A percentile compares a stretch with the other conserved stretches of the same genome.
Evolutionary conservation across 352 stramenopile species (phyloP).

Genomic region (Globisporangium recalcitrans): DNA sequence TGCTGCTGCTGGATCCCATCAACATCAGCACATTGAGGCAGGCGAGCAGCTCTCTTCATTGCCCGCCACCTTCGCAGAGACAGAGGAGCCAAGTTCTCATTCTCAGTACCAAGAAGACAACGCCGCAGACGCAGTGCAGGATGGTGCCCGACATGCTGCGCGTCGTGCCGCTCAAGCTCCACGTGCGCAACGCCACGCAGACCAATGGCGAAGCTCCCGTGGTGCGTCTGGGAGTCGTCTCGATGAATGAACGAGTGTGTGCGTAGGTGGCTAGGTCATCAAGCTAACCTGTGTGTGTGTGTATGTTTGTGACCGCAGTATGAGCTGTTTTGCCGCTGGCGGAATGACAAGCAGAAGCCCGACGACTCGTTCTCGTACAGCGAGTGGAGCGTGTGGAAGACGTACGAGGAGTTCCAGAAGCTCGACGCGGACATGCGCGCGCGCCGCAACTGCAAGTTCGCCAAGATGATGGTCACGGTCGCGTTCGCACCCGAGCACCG

Average conservation of each 20-base stretch:
- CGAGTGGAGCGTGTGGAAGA: conserved; percentile 79
- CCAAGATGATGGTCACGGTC: conserved; percentile 84
- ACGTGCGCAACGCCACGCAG: conserved; percentile 56
- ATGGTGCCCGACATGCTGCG: conserved; percentile 22
- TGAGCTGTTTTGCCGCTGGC: conserved; percentile 49
- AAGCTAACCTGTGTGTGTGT: not conserved
- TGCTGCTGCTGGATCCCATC: conserved; percentile 8
- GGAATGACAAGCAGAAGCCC: conserved; percentile 32
- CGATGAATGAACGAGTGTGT: not conserved
- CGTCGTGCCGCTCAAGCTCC: conserved; percentile 44
- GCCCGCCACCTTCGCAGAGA: not conserved
- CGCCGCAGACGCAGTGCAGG: not conserved
- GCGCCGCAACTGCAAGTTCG: conserved; percentile 38
- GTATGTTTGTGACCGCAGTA: conserved; percentile 25
- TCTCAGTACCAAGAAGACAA: not conserved
- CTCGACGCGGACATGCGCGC: conserved; percentile 64
- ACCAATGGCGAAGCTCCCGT: conserved; percentile 43
- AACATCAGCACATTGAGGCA: too few relatives aligned
- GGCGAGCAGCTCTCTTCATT: not conserved
- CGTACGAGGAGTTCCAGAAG: conserved; percentile 73
- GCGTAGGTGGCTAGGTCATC: not conserved
- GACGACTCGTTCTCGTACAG: conserved; percentile 29
- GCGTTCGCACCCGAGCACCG: conserved; percentile 63
- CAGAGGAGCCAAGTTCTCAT: too few relatives aligned
- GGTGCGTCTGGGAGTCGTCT: conserved; percentile 22